Evolutionary conservation across 2,329 filamentous ascomycete genomes (phyloP), one percentile per base, ranked within the genome.

Genomic region (Rutstroemia sp.): DNA sequence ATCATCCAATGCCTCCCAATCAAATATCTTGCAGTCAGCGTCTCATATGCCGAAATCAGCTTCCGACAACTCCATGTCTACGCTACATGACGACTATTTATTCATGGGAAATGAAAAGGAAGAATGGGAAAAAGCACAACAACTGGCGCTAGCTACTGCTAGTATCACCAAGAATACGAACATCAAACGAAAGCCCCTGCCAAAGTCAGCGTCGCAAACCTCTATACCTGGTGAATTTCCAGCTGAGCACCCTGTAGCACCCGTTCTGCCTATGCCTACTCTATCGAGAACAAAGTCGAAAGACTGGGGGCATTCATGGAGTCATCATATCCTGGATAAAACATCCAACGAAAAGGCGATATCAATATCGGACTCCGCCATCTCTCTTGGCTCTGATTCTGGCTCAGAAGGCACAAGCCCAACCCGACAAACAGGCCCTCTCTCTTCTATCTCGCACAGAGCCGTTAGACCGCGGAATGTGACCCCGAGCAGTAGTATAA

Each of bases 401-500:
- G 61, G 55, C 44, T 58, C 61, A 14, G 58, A 59, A 14, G 58
- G 60, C 51, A 52, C 53, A 1, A 61, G 57, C 14, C 57, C 57
- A 4, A 60, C 58, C 2, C 56, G 60, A 39, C 48, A 49, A 21
- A 65, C 19, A 4, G 48, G 58, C 25, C 58, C 51, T 7, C 54
- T 58, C 19, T 39, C 39, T 53, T 61, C 60, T 1, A 14, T 54
- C n/a, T 45, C 60, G 2, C 57, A 58, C 40, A 39, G 52, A 54
- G 27, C 47, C 36, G 39, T 51, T 12, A 27, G 55, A 42, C 48
- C 61, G 44, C 59, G 51, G 46, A 60, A 53, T 1, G 60, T 64
- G 5, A 67, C 64, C 8, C 65, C 64, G 5, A 65, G 65, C 36
- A 66, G 64, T 40, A 65, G 61, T 53, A 67, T 66, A 39, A 65